phyloP scores from a whole-genome alignment of 768 basidiomycete species.

The Holtermannia corniformis region DNA sequence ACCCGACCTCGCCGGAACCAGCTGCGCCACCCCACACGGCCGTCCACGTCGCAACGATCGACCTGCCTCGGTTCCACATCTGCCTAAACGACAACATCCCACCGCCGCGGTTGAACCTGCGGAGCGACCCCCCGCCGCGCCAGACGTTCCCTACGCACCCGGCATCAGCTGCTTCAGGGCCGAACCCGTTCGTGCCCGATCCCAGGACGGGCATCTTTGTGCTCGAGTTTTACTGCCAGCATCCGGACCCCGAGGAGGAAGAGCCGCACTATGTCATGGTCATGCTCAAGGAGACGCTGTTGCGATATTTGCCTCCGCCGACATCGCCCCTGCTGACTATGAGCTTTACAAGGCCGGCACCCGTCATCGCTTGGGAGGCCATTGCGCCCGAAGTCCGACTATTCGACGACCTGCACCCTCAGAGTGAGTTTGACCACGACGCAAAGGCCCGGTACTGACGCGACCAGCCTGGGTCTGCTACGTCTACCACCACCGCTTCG shows the following conservation, averaged over 20 bases:
- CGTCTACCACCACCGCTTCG: slow-evolving; percentile 37
- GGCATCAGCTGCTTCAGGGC: background rate
- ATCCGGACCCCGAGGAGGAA: slow-evolving; percentile 7
- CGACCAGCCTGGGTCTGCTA: slow-evolving; percentile 36
- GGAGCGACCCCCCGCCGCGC: slow-evolving; percentile 39
- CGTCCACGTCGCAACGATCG: slow-evolving; percentile 24
- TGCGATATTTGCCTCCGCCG: slow-evolving; percentile 22
- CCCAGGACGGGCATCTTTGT: slow-evolving; percentile 32
- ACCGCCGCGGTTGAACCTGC: slow-evolving; percentile 28
- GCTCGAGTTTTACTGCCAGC: slow-evolving; percentile 30
- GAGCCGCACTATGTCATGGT: slow-evolving; percentile 22
- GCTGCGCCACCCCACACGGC: slow-evolving; percentile 27
- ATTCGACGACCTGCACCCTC: slow-evolving; percentile 18
- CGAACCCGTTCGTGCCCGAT: slow-evolving; percentile 21
- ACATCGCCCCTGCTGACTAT: slow-evolving; percentile 15
- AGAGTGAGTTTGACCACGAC: slow-evolving; percentile 17
- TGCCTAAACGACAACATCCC: slow-evolving; percentile 19
- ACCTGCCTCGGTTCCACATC: slow-evolving; percentile 23
- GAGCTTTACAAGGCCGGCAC: slow-evolving; percentile 26
- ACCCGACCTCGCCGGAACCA: slow-evolving; percentile 8
- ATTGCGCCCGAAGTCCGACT: slow-evolving; percentile 32
- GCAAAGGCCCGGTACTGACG: slow-evolving; percentile 1
- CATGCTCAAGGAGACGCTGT: slow-evolving; percentile 23
- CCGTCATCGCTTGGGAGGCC: slow-evolving; percentile 22
- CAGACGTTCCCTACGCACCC: slow-evolving; percentile 31